These are phyloP conservation scores for Microbotryum intermedium DNA, from an alignment of 1,284 basidiomycete genomes.

Conservation along the genomic window DNA sequence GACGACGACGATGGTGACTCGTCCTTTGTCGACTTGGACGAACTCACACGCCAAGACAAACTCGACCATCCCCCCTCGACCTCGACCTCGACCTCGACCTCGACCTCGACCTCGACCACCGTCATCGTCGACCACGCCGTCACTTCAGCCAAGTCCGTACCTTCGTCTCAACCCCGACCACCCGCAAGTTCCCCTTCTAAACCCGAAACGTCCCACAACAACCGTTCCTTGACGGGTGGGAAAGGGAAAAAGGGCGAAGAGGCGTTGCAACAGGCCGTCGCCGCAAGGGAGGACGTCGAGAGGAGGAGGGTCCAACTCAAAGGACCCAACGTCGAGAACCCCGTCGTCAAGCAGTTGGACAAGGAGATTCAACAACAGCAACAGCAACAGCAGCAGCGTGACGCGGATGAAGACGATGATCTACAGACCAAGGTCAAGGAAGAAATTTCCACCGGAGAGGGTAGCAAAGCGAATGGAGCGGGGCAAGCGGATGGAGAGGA, in stretches of 20 bases:
- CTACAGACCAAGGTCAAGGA: neutral
- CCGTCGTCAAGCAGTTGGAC: neutral
- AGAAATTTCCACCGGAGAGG: neutral
- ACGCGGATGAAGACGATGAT: neutral
- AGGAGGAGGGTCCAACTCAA: slow-evolving; percentile 21
- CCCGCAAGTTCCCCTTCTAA: no score
- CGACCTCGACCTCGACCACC: no score
- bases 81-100: no score
- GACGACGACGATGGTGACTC: no score
- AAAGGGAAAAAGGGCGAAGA: slow-evolving; percentile 26
- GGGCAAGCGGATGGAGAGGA: neutral
- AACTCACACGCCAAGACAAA: no score
- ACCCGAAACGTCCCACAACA: no score
- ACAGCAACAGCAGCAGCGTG: neutral
- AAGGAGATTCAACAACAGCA: neutral
- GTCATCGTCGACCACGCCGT: no score
- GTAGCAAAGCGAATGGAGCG: neutral
- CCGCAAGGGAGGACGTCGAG: slow-evolving; percentile 28
- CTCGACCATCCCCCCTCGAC: no score
- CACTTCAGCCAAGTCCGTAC: no score
- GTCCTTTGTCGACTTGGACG: no score
- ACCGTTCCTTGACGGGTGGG: slow-evolving; percentile 4
- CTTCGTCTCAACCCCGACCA: no score
- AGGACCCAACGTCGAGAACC: slow-evolving; percentile 6
- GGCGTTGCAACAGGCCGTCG: slow-evolving; percentile 28